Evolutionary conservation across 2,329 filamentous ascomycete genomes (phyloP).

Genomic region (Parastagonospora nodorum): DNA sequence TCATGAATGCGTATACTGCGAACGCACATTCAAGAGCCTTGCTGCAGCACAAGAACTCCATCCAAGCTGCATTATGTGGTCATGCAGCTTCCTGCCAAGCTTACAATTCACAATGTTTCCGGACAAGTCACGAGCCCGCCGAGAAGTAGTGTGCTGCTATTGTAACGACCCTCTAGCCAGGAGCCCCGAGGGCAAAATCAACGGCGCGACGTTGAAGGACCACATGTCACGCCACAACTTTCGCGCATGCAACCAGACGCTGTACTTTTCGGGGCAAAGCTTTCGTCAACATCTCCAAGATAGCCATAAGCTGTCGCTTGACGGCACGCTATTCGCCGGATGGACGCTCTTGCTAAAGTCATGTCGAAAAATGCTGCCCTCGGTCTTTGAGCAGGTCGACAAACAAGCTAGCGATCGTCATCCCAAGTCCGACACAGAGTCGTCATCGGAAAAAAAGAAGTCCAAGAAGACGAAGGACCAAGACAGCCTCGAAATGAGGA

Average conservation of each 20-base stretch:
- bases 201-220: slow-evolving; percentile 22
- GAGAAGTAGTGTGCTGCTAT: slow-evolving; percentile 29
- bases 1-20: slow-evolving; percentile 28
- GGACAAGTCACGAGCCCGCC: slow-evolving; percentile 5
- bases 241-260: slow-evolving; percentile 28
- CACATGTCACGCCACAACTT: slow-evolving; percentile 32
- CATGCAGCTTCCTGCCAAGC: slow-evolving; percentile 32
- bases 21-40: slow-evolving; percentile 23
- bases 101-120: slow-evolving; percentile 36
- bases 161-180: slow-evolving; percentile 27
- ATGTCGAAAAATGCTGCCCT: slow-evolving; percentile 19
- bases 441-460: slow-evolving; percentile 2
- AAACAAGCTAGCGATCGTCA: slow-evolving; percentile 5
- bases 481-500: background rate
- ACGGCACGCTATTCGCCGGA: slow-evolving; percentile 28
- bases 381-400: slow-evolving; percentile 22
- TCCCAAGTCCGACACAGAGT: slow-evolving; percentile 20
- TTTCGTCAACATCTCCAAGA: slow-evolving; percentile 36
- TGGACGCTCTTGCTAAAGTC: slow-evolving; percentile 32
- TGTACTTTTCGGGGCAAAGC: slow-evolving; percentile 33
- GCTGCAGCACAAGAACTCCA: slow-evolving; percentile 21
- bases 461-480: background rate
- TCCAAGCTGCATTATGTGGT: slow-evolving; percentile 32
- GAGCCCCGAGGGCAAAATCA: slow-evolving; percentile 23
- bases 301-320: slow-evolving; percentile 23